Evolutionary conservation across 495 filamentous ascomycete species (phyloP).

Genomic region (Acidomyces sp.): DNA sequence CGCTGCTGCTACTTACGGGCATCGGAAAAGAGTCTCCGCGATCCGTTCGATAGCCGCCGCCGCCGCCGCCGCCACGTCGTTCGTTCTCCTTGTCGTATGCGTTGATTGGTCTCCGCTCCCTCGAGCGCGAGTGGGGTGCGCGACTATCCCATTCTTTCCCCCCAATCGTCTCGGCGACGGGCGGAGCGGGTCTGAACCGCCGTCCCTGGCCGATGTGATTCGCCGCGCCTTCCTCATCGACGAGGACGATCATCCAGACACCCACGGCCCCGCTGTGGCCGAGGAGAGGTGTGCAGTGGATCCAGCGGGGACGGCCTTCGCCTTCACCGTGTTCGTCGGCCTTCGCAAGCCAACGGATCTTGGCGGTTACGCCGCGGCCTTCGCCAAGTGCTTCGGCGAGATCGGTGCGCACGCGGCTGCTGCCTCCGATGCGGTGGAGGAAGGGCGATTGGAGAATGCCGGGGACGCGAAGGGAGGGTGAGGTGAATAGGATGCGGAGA

Average conservation of each 20-base stretch:
- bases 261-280: conserved; percentile 46
- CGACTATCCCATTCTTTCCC: conserved; percentile 16
- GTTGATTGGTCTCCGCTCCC: not conserved
- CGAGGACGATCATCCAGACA: conserved; percentile 55
- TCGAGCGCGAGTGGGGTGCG: not conserved
- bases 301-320: conserved; percentile 43
- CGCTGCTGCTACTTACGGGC: too few relatives aligned
- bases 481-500: conserved; percentile 52
- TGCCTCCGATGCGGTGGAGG: conserved; percentile 46
- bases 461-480: conserved; percentile 49
- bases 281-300: conserved; percentile 51
- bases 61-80: not conserved
- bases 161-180: conserved; percentile 15
- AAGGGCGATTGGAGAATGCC: conserved; percentile 53
- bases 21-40: not conserved
- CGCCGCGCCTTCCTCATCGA: conserved; percentile 36
- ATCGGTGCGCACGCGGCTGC: conserved; percentile 37
- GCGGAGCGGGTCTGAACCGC: conserved; percentile 18
- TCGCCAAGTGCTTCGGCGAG: conserved; percentile 41
- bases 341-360: conserved; percentile 44
- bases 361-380: conserved; percentile 46
- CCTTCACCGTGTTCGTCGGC: conserved; percentile 28
- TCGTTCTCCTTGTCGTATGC: conserved; percentile 1
- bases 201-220: not conserved
- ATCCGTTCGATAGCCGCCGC: not conserved